Evolutionary conservation across 257 asterid genomes (phyloP).

Genomic region (Thymus quinquecostatus): DNA sequence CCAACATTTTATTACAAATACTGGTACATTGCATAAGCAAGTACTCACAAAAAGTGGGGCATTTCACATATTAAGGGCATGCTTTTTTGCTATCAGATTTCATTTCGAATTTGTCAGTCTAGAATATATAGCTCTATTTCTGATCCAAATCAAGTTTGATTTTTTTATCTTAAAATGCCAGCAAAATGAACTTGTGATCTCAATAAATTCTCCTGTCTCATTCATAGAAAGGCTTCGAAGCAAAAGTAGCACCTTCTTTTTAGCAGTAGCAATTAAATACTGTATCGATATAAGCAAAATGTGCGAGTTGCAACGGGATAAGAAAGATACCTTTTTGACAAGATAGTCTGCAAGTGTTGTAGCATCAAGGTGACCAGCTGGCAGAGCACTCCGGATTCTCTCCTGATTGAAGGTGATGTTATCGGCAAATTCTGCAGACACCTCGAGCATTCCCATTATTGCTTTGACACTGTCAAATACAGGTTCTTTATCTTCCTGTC

Average conservation of each 20-base stretch:
- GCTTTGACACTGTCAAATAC: conserved; percentile 92
- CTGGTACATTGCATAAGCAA: neutral
- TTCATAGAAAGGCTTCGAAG: conserved; percentile 3
- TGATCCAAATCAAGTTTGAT: neutral
- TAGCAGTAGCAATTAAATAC: conserved; percentile 3
- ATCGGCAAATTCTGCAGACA: conserved; percentile 93
- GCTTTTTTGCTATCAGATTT: neutral
- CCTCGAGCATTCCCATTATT: conserved; percentile 93
- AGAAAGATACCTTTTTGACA: conserved; percentile 71
- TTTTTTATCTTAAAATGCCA: neutral
- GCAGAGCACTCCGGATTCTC: conserved; percentile 71
- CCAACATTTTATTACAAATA: neutral
- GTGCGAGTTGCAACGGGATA: neutral
- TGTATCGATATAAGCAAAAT: neutral
- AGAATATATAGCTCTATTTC: neutral
- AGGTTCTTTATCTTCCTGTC: conserved; percentile 98
- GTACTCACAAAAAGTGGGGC: neutral
- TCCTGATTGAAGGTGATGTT: conserved; percentile 73
- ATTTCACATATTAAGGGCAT: neutral
- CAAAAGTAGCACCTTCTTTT: neutral
- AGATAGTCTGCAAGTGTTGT: conserved; percentile 98
- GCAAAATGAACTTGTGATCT: conserved; percentile 3
- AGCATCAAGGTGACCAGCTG: conserved; percentile 99
- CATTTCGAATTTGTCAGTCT: neutral
- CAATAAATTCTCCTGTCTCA: neutral